These are phyloP conservation scores for Solanum virginianum DNA, from an alignment of 257 asterid species.

Conservation along the genomic window DNA sequence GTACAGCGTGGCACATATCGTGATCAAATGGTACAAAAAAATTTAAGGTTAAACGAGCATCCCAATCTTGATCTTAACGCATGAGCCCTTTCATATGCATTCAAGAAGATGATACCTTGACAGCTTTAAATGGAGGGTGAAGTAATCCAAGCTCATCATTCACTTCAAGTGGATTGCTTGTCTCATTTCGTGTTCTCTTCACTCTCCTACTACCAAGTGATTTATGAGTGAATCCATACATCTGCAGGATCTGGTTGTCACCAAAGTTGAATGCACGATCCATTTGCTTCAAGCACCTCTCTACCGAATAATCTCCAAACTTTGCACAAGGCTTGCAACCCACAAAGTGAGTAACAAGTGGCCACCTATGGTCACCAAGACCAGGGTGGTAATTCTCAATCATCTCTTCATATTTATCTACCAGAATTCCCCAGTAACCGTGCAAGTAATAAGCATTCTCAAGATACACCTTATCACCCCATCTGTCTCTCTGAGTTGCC, in stretches of 20 bases:
- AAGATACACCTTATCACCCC: slow-evolving; percentile 75
- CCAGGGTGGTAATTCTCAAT: slow-evolving; percentile 90
- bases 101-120: slow-evolving; percentile 18
- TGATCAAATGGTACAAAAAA: slow-evolving; percentile 1
- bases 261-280: slow-evolving; percentile 80
- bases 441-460: slow-evolving; percentile 67
- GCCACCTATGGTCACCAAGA: slow-evolving; percentile 89
- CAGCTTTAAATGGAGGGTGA: slow-evolving; percentile 64
- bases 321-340: slow-evolving; percentile 98
- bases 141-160: slow-evolving; percentile 56
- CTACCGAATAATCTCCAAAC: slow-evolving; percentile 81
- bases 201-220: slow-evolving; percentile 54
- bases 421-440: slow-evolving; percentile 92
- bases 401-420: slow-evolving; percentile 83
- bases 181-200: slow-evolving; percentile 53
- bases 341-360: slow-evolving; percentile 93
- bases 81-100: not conserved
- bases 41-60: not conserved
- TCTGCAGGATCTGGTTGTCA: slow-evolving; percentile 75
- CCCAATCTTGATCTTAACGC: not conserved
- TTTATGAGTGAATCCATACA: slow-evolving; percentile 71
- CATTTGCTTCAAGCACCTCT: slow-evolving; percentile 93
- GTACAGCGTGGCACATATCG: slow-evolving; percentile 16
- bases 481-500: slow-evolving; percentile 65
- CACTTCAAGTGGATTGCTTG: slow-evolving; percentile 62